Conservation (phyloP, 148 eudicot species). For the Bassia scoparia region DNA sequence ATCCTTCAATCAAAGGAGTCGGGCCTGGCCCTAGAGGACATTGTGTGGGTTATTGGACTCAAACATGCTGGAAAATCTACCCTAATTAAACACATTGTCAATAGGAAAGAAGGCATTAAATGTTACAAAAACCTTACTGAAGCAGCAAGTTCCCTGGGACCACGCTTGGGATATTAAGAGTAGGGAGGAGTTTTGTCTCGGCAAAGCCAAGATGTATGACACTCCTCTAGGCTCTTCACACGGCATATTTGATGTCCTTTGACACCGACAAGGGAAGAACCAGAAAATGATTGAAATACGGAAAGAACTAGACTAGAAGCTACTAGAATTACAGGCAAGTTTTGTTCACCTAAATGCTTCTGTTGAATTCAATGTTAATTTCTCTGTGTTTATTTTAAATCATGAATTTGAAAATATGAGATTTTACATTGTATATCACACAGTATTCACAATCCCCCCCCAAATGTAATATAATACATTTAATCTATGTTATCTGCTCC, state of each 20-base stretch:
- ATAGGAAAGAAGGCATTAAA: constrained; percentile 83
- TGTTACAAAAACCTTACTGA: constrained; percentile 82
- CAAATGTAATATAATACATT: background rate
- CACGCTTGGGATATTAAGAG: constrained; percentile 86
- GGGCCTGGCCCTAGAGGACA: constrained; percentile 96
- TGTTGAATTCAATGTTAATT: background rate
- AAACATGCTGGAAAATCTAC: constrained; percentile 97
- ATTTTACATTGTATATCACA: background rate
- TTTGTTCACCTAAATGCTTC: constrained; percentile 9
- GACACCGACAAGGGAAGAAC: constrained; percentile 81
- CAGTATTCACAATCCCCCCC: constrained; percentile 6
- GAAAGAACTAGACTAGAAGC: constrained; percentile 75
- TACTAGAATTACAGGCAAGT: constrained; percentile 86
- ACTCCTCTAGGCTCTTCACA: constrained; percentile 91
- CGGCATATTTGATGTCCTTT: constrained; percentile 77
- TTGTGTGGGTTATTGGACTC: constrained; percentile 96
- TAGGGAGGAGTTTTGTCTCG: constrained; percentile 84
- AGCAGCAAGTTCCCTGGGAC: constrained; percentile 97
- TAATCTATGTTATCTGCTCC: background rate
- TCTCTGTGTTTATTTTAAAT: background rate
- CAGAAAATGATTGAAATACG: constrained; percentile 93
- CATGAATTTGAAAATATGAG: background rate
- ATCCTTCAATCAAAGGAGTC: constrained; percentile 59
- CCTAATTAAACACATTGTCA: constrained; percentile 72
- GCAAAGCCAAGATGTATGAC: constrained; percentile 94